A percentile compares a stretch with the other conserved stretches of the same genome.
Evolutionary conservation across 805 yeast species (phyloP).

Genomic region (Starmerella sp.): DNA sequence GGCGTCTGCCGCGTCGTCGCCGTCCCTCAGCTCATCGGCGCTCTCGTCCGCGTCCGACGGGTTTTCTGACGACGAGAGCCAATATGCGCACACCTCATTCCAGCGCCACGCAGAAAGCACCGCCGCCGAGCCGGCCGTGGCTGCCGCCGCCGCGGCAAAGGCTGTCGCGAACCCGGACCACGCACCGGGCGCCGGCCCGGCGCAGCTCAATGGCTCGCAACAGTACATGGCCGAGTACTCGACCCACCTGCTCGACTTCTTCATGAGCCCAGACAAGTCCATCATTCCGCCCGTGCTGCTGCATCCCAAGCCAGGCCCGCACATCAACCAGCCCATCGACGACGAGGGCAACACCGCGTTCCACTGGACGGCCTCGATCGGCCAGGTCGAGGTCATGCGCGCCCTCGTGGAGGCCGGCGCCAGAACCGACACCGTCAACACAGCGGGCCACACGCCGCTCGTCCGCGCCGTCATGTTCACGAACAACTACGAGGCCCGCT

Average conservation of each 20-base stretch:
- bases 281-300: conserved; percentile 53
- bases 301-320: conserved; percentile 53
- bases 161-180: not conserved
- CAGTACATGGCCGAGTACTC: conserved; percentile 33
- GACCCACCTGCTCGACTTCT: conserved; percentile 41
- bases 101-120: conserved; percentile 1
- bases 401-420: conserved; percentile 69
- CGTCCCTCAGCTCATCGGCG: conserved; percentile 17
- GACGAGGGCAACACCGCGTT: conserved; percentile 90
- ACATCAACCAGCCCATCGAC: conserved; percentile 72
- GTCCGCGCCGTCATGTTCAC: conserved; percentile 78
- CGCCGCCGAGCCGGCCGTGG: conserved; percentile 11
- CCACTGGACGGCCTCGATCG: conserved; percentile 98
- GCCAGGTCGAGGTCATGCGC: conserved; percentile 66
- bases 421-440: conserved; percentile 45
- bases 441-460: conserved; percentile 75
- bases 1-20: conserved; percentile 12
- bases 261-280: conserved; percentile 47
- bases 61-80: conserved; percentile 15
- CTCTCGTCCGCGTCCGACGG: conserved; percentile 20
- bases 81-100: conserved; percentile 4
- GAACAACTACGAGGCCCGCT: conserved; percentile 69
- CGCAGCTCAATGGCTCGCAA: conserved; percentile 7
- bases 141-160: conserved; percentile 6
- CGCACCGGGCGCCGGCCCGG: not conserved